These are phyloP conservation scores for Kuraishia cidri DNA, from an alignment of 805 yeast genomes.

Conservation along the genomic window DNA sequence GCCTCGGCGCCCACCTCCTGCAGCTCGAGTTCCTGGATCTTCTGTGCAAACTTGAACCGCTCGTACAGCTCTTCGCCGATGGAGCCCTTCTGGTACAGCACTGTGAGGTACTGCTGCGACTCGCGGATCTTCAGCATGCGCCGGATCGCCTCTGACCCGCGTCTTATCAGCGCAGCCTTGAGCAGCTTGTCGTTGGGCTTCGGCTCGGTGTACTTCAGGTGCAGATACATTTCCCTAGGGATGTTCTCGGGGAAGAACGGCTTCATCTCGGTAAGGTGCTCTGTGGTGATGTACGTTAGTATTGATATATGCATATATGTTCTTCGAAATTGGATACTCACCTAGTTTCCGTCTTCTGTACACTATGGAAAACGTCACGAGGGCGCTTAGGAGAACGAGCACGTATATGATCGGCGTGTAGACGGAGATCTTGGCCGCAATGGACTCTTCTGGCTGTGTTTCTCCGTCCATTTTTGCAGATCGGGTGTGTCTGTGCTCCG, in stretches of 20 bases:
- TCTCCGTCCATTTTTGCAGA: constrained; percentile 2
- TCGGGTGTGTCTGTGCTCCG: no score
- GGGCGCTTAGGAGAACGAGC: constrained; percentile 54
- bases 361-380: constrained; percentile 58
- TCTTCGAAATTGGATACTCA: constrained; percentile 11
- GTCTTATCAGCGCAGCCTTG: constrained; percentile 56
- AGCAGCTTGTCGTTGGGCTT: constrained; percentile 72
- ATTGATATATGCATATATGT: no score
- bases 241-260: constrained; percentile 71
- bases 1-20: constrained; percentile 71
- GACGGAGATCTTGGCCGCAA: constrained; percentile 37
- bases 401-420: constrained; percentile 74
- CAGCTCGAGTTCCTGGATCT: constrained; percentile 75
- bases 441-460: constrained; percentile 12
- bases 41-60: constrained; percentile 68
- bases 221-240: constrained; percentile 53
- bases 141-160: constrained; percentile 85
- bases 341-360: constrained; percentile 51
- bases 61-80: constrained; percentile 86
- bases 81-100: constrained; percentile 78
- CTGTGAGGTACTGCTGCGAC: constrained; percentile 56
- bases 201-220: constrained; percentile 41
- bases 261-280: constrained; percentile 45
- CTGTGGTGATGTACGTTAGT: constrained; percentile 3
- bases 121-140: constrained; percentile 79